Conservation (phyloP, 352 stramenopile genomes). For the Phytophthora aleatoria region DNA sequence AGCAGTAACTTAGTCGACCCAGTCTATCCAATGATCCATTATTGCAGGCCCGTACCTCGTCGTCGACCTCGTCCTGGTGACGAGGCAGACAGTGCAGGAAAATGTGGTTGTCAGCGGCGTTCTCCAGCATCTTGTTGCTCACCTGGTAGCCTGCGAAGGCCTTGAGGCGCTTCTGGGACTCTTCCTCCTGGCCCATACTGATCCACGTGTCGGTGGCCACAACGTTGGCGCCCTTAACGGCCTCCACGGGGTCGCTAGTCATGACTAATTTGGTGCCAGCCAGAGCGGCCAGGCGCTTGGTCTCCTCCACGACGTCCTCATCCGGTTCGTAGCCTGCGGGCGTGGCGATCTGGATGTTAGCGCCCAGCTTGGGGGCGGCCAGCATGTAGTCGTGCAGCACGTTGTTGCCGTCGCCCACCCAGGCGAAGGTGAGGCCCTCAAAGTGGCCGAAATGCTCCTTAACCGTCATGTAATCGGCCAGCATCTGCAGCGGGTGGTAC, state of each 20-base stretch:
- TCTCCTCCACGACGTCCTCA: conserved; percentile 89
- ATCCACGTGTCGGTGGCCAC: conserved; percentile 98
- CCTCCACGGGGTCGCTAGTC: conserved; percentile 92
- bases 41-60: conserved; percentile 82
- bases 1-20: not conserved
- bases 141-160: conserved; percentile 97
- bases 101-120: conserved; percentile 91
- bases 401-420: conserved; percentile 99
- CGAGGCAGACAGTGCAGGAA: conserved; percentile 98
- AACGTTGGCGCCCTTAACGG: conserved; percentile 93
- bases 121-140: conserved; percentile 91
- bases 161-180: conserved; percentile 92
- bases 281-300: conserved; percentile 79
- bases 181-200: conserved; percentile 95
- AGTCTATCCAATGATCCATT: not conserved
- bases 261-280: conserved; percentile 75
- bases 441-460: conserved; percentile 86
- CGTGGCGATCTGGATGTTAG: conserved; percentile 96
- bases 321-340: conserved; percentile 94
- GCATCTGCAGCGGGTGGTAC: conserved; percentile 97
- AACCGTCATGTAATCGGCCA: conserved; percentile 98
- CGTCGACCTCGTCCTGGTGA: conserved; percentile 96
- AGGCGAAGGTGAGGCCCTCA: conserved; percentile 94
- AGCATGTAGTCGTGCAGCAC: conserved; percentile 98
- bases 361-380: conserved; percentile 79